Evolutionary conservation across 2,329 filamentous ascomycete species (phyloP), one percentile per base, ranked within the genome.

Genomic region (Didymella segeticola): DNA sequence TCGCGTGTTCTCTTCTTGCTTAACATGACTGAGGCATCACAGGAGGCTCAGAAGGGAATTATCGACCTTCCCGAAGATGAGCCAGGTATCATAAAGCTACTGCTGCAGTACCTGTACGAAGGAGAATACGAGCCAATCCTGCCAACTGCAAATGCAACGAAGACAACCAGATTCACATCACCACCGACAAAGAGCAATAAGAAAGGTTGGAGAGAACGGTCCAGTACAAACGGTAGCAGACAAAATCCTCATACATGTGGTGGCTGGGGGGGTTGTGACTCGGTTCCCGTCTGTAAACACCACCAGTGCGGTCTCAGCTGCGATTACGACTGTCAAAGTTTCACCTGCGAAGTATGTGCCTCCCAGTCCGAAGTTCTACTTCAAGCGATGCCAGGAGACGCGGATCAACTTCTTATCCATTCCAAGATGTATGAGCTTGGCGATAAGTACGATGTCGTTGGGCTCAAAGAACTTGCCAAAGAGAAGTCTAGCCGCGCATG

Each of bases 71-170:
- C 57, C 1, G 55, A 64, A 1, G 62, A 63, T 14, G 55, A 65
- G 0, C 53, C 62, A 1, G 47, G 20, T 0, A 38, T 49, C 1
- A 23, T 66, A 1, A 56, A 57, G 27, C 42, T 57, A 1, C 39
- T 64, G 10, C 14, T 66, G 0, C 31, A 58, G 25, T 68, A 58
- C 30, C 25, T 64, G n/a, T 68, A 66, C 43, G 56, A 66, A 23
- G 39, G 30, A 20, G 58, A 63, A 1, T 66, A 66, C 27, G 36
- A 48, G 0, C 42, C 43, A 0, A 4, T 7, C 2, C 23, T 30
- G 14, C 17, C 41, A 9, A n/a, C n/a, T n/a, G n/a, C n/a, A n/a
- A n/a, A n/a, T n/a, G n/a, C n/a, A n/a, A n/a, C n/a, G 5, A 5
- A 9, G n/a, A n/a, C n/a, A n/a, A n/a, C n/a, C n/a, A n/a, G n/a